Evolutionary conservation across 2,329 filamentous ascomycete genomes (phyloP).

Genomic region (Neonectria coccinea): DNA sequence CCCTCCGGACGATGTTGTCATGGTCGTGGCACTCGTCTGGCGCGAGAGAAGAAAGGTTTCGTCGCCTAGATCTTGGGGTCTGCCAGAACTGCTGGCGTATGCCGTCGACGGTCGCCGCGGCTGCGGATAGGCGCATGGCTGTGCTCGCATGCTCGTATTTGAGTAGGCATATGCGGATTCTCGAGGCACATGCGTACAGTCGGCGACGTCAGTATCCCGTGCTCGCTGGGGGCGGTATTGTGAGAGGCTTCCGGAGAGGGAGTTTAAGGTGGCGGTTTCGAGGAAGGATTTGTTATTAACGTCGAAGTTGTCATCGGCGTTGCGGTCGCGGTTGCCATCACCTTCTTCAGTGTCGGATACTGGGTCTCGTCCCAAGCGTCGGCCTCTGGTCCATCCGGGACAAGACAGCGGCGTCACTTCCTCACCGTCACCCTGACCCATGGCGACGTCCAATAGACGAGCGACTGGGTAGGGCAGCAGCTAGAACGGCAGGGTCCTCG

Average conservation of each 20-base stretch:
- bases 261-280: conserved; percentile 45
- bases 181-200: conserved; percentile 32
- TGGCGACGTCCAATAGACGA: conserved; percentile 37
- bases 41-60: conserved; percentile 44
- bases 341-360: conserved; percentile 31
- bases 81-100: conserved; percentile 26
- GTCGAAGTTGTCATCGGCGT: conserved; percentile 31
- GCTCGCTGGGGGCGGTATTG: conserved; percentile 28
- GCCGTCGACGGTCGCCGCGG: conserved; percentile 33
- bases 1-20: conserved; percentile 25
- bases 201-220: conserved; percentile 24
- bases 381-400: conserved; percentile 37
- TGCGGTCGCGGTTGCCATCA: conserved; percentile 31
- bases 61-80: conserved; percentile 34
- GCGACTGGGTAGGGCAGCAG: conserved; percentile 32
- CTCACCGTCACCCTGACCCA: conserved; percentile 43
- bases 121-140: conserved; percentile 32
- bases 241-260: conserved; percentile 37
- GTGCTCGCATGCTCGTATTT: conserved; percentile 33
- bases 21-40: conserved; percentile 41
- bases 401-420: conserved; percentile 36
- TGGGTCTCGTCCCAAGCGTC: conserved; percentile 32
- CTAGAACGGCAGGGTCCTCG: conserved; percentile 38
- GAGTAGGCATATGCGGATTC: conserved; percentile 36
- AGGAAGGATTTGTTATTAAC: conserved; percentile 45